Percentiles rank a stretch among this genome's conserved stretches.
These are phyloP conservation scores for Hypoxylon trugodes DNA, from an alignment of 495 filamentous ascomycete genomes.

Conservation along the genomic window DNA sequence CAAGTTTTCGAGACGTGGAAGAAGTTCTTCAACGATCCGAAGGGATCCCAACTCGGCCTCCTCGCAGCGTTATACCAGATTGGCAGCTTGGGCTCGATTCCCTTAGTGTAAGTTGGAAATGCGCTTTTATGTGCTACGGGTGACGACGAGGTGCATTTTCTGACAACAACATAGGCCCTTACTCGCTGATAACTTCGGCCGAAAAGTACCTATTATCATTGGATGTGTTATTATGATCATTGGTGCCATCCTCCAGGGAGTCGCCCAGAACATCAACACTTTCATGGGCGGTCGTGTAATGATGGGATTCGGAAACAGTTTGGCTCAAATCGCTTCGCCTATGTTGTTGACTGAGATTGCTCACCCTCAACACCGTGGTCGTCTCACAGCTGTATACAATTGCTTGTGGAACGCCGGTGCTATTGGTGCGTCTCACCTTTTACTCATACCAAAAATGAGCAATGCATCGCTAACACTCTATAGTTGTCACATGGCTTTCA, in stretches of 20 bases:
- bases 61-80: conserved; percentile 75
- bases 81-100: conserved; percentile 69
- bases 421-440: conserved; percentile 44
- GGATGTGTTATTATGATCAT: conserved; percentile 71
- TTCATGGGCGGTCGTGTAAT: conserved; percentile 57
- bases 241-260: conserved; percentile 65
- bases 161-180: conserved; percentile 56
- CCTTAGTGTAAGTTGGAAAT: conserved; percentile 62
- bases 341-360: conserved; percentile 71
- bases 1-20: conserved; percentile 63
- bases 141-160: background rate
- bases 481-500: conserved; percentile 60
- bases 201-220: conserved; percentile 66
- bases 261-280: conserved; percentile 54
- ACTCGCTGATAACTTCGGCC: conserved; percentile 68
- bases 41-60: conserved; percentile 64
- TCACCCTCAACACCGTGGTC: conserved; percentile 72
- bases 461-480: conserved; percentile 21
- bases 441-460: background rate
- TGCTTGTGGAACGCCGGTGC: conserved; percentile 69
- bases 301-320: conserved; percentile 66
- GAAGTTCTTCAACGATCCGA: conserved; percentile 59
- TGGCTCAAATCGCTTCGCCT: conserved; percentile 68
- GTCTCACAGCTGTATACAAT: conserved; percentile 73
- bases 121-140: background rate